Base-by-base conservation (phyloP, 768 basidiomycete species). In the Nevesoporus exiguus region DNA sequence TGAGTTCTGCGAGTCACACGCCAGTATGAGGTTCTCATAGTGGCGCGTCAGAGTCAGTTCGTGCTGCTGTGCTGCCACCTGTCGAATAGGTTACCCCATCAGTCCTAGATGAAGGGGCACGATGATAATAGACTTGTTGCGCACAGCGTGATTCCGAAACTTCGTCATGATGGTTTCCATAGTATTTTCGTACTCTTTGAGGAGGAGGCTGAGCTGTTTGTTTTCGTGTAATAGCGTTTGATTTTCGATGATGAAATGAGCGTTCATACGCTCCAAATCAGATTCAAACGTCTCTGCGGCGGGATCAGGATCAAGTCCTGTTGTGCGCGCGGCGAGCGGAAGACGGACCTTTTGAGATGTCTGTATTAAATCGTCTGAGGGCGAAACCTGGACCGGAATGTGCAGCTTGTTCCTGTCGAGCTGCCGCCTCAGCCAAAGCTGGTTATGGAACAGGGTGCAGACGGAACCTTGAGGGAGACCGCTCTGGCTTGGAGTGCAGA, bases 91-190 rank as follows among this genome's bases (percentile, higher is more conserved):
- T 50, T 55, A 31, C 45, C 47, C 49, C 55, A 49, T 57, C 46
- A 51, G 21, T 36, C 39, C 53, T 52, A 42, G n/a, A 59, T 34
- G 11, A 27, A 13, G 24, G 29, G 11, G 15, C 14, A 37, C 11
- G 40, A 37, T 31, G 41, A 22, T 13, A 17, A 17, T 27, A 48
- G 54, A 48, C 34, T 17, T 13, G 42, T 31, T 40, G 79, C 91
- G 64, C 63, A 96, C 94, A 13, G 92, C 85, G 66, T 98, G 88
- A 54, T 86, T 87, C 55, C 95, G 81, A 69, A 98, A 98, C 73
- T 98, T 98, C 48, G 84, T 74, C 97, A 99, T 98, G 67, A 98
- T 90, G 27, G 86, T 94, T 63, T 98, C 95, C 77, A 99, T 80
- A 3, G 95, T 97, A 50, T 78, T 77, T 69, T 98, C 95, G 67